phyloP scores from a whole-genome alignment of 2,329 filamentous ascomycete genomes.

The Hypomyces rosellus region DNA sequence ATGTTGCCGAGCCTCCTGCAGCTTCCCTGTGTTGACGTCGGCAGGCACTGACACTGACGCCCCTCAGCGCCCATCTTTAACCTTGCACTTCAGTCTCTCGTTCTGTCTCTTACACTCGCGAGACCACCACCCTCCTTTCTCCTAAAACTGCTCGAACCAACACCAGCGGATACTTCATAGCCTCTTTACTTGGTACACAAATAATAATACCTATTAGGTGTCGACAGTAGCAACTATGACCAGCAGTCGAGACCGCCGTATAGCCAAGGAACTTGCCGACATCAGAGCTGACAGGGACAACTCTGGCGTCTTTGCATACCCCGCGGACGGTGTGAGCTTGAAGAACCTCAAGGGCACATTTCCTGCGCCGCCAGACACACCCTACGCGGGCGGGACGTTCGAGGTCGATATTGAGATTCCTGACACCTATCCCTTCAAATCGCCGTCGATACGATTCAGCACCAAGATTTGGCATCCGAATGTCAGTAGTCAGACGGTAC shows the following conservation, averaged over 20 bases:
- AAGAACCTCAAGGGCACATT: slow-evolving; percentile 80
- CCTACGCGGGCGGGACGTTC: slow-evolving; percentile 83
- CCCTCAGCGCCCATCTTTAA: background rate
- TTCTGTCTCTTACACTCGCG: background rate
- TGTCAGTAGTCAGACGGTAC: slow-evolving; percentile 84
- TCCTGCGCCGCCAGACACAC: slow-evolving; percentile 81
- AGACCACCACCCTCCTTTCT: background rate
- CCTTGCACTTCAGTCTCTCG: too few species aligned
- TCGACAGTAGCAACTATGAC: slow-evolving; percentile 31
- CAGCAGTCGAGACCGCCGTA: slow-evolving; percentile 50
- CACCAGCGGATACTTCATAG: background rate
- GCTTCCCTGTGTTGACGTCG: background rate
- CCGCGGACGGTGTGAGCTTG: slow-evolving; percentile 61
- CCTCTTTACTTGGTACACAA: too few species aligned
- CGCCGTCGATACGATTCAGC: slow-evolving; percentile 82
- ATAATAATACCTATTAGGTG: too few species aligned
- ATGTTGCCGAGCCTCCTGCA: too few species aligned
- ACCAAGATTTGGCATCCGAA: slow-evolving; percentile 98
- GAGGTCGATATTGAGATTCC: slow-evolving; percentile 82
- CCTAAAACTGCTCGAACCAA: background rate
- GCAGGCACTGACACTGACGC: background rate
- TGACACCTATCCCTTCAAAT: slow-evolving; percentile 85
- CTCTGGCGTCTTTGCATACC: slow-evolving; percentile 68
- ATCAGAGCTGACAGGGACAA: slow-evolving; percentile 64
- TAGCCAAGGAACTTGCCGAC: slow-evolving; percentile 71